These are phyloP conservation scores for Cutaneotrichosporon sp. DNA, from an alignment of 1,284 basidiomycete genomes.

Conservation along the genomic window DNA sequence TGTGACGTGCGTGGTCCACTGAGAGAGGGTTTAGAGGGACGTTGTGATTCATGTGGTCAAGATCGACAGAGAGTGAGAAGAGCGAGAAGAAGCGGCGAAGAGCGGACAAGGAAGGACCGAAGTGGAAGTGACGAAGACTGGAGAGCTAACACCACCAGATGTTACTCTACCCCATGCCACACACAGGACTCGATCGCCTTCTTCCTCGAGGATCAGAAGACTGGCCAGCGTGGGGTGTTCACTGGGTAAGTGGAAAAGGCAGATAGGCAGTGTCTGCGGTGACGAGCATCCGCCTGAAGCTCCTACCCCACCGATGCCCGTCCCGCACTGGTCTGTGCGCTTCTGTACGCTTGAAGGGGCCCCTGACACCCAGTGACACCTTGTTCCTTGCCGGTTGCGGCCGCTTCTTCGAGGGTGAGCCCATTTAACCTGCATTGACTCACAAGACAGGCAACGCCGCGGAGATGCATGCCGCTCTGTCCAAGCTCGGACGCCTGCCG, in stretches of 20 bases:
- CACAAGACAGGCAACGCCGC: conserved; percentile 60
- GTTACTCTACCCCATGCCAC: conserved; percentile 88
- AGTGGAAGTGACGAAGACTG: no score
- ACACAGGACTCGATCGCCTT: conserved; percentile 96
- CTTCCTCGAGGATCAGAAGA: conserved; percentile 63
- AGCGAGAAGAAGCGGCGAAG: no score
- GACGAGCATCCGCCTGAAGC: no score
- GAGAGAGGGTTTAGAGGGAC: no score
- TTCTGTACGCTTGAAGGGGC: no score
- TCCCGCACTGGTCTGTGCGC: no score
- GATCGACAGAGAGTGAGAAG: no score
- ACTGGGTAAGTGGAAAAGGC: conserved; percentile 57
- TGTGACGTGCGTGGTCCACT: conserved; percentile 56
- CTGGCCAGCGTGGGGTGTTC: conserved; percentile 69
- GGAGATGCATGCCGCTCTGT: conserved; percentile 79
- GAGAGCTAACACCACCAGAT: conserved; percentile 52
- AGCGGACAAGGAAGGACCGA: no score
- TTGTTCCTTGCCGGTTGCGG: conserved; percentile 92
- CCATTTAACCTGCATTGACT: not conserved
- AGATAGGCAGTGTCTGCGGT: conserved; percentile 11
- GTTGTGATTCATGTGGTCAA: no score
- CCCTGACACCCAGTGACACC: conserved; percentile 60
- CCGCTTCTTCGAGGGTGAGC: conserved; percentile 77
- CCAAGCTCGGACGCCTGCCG: conserved; percentile 70
- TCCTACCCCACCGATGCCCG: no score